A percentile compares a stretch with the other conserved stretches of the same genome.
Evolutionary conservation across 768 basidiomycete genomes (phyloP).

Genomic region (Boletus rubroflammeus): DNA sequence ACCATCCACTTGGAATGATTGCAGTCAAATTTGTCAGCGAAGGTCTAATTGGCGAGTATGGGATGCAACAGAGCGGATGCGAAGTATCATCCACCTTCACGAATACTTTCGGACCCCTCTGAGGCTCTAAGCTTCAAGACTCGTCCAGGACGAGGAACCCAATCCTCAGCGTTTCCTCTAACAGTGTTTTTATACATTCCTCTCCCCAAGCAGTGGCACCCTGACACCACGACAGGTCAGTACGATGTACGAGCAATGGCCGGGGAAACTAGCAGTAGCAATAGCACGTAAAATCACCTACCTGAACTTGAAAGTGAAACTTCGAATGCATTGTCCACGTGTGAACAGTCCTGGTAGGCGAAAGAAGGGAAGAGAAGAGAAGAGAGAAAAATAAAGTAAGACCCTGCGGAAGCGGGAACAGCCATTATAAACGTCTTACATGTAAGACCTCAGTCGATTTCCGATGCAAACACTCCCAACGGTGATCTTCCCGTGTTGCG

Average conservation of each 20-base stretch:
- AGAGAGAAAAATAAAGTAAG: not conserved
- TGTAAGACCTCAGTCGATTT: constrained; percentile 1
- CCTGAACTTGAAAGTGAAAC: constrained; percentile 12
- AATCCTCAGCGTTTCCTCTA: constrained; percentile 18
- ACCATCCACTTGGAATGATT: not conserved
- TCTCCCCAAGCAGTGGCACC: constrained; percentile 21
- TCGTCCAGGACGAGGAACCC: constrained; percentile 10
- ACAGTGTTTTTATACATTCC: constrained; percentile 10
- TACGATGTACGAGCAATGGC: not conserved
- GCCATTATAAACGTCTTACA: constrained; percentile 1
- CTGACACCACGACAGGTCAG: not conserved
- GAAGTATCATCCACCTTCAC: not conserved
- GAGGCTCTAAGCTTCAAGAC: not conserved
- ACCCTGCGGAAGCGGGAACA: too few species aligned
- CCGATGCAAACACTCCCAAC: constrained; percentile 7
- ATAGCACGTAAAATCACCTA: not conserved
- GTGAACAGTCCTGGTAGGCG: constrained; percentile 5
- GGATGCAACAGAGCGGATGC: not conserved
- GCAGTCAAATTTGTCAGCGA: not conserved
- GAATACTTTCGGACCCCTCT: too few species aligned
- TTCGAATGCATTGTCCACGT: constrained; percentile 21
- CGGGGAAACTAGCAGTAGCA: not conserved
- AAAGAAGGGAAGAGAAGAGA: not conserved
- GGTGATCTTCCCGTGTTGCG: constrained; percentile 1
- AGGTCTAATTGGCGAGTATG: not conserved